phyloP scores from a whole-genome alignment of 352 stramenopile genomes.

The Globisporangium canariense region DNA sequence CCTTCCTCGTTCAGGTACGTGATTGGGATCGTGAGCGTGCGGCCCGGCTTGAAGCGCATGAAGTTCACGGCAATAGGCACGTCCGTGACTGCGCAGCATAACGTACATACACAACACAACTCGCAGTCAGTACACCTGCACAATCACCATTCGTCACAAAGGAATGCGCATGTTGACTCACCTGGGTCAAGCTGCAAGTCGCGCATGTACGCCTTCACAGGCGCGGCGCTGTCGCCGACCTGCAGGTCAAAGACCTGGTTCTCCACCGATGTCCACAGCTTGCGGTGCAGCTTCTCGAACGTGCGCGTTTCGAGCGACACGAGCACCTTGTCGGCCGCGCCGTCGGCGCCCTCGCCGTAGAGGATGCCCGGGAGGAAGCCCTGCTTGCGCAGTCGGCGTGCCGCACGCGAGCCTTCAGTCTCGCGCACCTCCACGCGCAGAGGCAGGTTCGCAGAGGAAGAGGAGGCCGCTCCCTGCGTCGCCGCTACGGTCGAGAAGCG shows the following conservation, averaged over 20 bases:
- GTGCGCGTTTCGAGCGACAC: slow-evolving; percentile 65
- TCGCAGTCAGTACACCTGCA: background rate
- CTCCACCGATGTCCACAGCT: slow-evolving; percentile 83
- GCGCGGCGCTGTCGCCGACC: slow-evolving; percentile 45
- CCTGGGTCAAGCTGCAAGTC: slow-evolving; percentile 82
- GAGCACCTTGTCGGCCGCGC: slow-evolving; percentile 66
- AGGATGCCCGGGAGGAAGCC: slow-evolving; percentile 78
- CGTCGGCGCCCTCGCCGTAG: slow-evolving; percentile 77
- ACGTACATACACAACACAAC: background rate
- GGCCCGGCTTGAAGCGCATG: slow-evolving; percentile 88
- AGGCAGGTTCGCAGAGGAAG: slow-evolving; percentile 11
- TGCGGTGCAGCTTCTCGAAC: slow-evolving; percentile 83
- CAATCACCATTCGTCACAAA: slow-evolving; percentile 1
- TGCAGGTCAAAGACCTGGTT: slow-evolving; percentile 88
- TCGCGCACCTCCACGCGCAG: slow-evolving; percentile 64
- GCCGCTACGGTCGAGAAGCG: slow-evolving; percentile 48
- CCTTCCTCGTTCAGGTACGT: slow-evolving; percentile 93
- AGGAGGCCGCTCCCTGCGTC: background rate
- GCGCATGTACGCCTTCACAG: slow-evolving; percentile 84
- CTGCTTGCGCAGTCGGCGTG: slow-evolving; percentile 78
- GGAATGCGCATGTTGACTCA: slow-evolving; percentile 16
- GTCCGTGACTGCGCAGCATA: slow-evolving; percentile 53
- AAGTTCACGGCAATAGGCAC: slow-evolving; percentile 89
- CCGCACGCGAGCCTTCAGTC: slow-evolving; percentile 67
- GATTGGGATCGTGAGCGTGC: slow-evolving; percentile 90